A percentile compares a stretch with the other conserved stretches of the same genome.
These are phyloP conservation scores for Wickerhamiella qilinensis DNA, from an alignment of 805 yeast species.

Conservation along the genomic window DNA sequence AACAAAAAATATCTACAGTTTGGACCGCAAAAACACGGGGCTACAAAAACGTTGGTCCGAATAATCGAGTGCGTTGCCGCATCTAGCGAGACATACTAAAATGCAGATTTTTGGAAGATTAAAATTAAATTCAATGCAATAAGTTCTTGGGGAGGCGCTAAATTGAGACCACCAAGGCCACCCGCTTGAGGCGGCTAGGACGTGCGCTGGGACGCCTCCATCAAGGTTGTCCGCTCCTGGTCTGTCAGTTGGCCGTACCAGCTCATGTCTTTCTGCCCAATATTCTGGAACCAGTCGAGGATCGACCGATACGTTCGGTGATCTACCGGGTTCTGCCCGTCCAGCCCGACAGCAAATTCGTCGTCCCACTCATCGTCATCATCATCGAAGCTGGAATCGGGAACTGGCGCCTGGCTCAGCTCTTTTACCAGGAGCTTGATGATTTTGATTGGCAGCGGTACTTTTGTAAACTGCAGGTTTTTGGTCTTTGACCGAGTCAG, in stretches of 20 bases:
- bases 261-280: slow-evolving; percentile 9
- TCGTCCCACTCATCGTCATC: slow-evolving; percentile 29
- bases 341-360: slow-evolving; percentile 13
- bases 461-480: slow-evolving; percentile 39
- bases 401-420: slow-evolving; percentile 38
- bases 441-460: slow-evolving; percentile 58
- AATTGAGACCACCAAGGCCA: no score
- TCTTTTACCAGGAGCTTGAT: slow-evolving; percentile 56
- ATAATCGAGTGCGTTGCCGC: no score
- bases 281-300: slow-evolving; percentile 16
- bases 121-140: no score
- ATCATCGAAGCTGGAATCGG: slow-evolving; percentile 18
- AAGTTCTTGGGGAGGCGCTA: no score
- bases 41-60: no score
- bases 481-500: slow-evolving; percentile 76
- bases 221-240: slow-evolving; percentile 8
- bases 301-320: slow-evolving; percentile 13
- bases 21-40: no score
- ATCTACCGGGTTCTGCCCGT: slow-evolving; percentile 14
- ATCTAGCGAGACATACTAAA: no score
- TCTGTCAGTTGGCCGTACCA: slow-evolving; percentile 11
- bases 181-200: no score
- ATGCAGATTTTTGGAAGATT: no score
- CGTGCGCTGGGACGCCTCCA: slow-evolving; percentile 4
- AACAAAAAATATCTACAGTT: no score